Percentiles rank a stretch among this genome's conserved stretches.
phyloP scores from a whole-genome alignment of 1,284 basidiomycete genomes.

The Leccinum glutinopallens region DNA sequence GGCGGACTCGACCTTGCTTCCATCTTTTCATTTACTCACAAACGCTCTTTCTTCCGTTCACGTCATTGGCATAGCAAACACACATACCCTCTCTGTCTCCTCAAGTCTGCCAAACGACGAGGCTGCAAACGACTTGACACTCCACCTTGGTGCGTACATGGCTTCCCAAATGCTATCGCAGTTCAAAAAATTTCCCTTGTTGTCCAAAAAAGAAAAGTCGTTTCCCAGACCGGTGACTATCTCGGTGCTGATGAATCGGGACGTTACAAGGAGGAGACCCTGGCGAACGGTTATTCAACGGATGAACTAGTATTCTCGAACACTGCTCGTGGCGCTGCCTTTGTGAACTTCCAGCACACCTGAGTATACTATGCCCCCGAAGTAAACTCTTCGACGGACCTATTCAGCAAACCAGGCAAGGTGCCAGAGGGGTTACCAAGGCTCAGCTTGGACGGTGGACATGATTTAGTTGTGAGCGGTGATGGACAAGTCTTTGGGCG shows the following conservation, averaged over 20 bases:
- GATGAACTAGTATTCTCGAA: constrained; percentile 52
- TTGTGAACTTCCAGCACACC: constrained; percentile 62
- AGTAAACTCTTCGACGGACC: constrained; percentile 42
- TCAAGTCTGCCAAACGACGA: too few relatives aligned
- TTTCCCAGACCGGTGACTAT: too few relatives aligned
- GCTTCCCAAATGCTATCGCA: too few relatives aligned
- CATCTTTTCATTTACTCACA: too few relatives aligned
- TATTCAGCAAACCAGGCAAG: constrained; percentile 72
- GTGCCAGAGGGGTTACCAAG: constrained; percentile 60
- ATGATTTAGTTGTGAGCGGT: constrained; percentile 61
- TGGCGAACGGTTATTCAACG: constrained; percentile 59
- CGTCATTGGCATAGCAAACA: too few relatives aligned
- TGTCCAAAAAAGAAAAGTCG: too few relatives aligned
- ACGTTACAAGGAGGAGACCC: constrained; percentile 48
- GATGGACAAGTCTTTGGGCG: constrained; percentile 68
- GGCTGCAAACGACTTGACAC: too few relatives aligned
- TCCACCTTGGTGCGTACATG: too few relatives aligned
- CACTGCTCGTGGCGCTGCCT: constrained; percentile 47
- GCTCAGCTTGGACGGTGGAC: constrained; percentile 70
- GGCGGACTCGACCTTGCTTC: too few relatives aligned
- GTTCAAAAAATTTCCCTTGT: too few relatives aligned
- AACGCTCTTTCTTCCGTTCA: too few relatives aligned
- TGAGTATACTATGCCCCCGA: constrained; percentile 53
- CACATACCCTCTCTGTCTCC: too few relatives aligned
- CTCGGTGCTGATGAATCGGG: constrained; percentile 49